phyloP scores from a whole-genome alignment of 73 alveolate genomes.

The Paramecium bursaria region DNA sequence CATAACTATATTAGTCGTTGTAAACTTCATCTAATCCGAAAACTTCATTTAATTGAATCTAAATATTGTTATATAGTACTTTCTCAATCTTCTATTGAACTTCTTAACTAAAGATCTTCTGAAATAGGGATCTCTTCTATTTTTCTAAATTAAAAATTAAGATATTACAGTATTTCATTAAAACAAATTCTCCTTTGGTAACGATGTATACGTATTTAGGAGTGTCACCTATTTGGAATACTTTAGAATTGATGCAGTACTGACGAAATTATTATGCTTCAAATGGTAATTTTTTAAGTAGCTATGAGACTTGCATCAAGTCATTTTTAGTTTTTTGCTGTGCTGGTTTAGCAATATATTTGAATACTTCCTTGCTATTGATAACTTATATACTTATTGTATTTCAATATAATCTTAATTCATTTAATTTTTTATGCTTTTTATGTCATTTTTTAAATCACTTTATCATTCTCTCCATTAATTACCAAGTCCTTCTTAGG shows the following conservation, averaged over 20 bases:
- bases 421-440: slow-evolving; percentile 13
- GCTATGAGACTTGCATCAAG: slow-evolving; percentile 12
- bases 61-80: neutral
- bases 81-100: neutral
- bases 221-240: neutral
- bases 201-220: slow-evolving; percentile 51
- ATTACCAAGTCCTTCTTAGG: slow-evolving; percentile 83
- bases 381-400: too few species aligned
- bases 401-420: too few species aligned
- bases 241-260: slow-evolving; percentile 46
- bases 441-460: slow-evolving; percentile 76
- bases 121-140: slow-evolving; percentile 40
- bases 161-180: neutral
- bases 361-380: slow-evolving; percentile 47
- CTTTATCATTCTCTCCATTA: slow-evolving; percentile 86
- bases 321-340: slow-evolving; percentile 35
- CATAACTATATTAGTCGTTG: slow-evolving; percentile 25
- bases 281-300: slow-evolving; percentile 32
- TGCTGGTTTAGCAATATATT: slow-evolving; percentile 13
- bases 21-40: slow-evolving; percentile 39
- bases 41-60: slow-evolving; percentile 2
- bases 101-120: slow-evolving; percentile 31
- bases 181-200: slow-evolving; percentile 42
- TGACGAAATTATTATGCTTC: slow-evolving; percentile 37
- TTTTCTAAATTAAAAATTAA: neutral